A percentile compares a stretch with the other conserved stretches of the same genome.
Evolutionary conservation across 495 filamentous ascomycete genomes (phyloP).

Genomic region (Neurospora sublineolata): DNA sequence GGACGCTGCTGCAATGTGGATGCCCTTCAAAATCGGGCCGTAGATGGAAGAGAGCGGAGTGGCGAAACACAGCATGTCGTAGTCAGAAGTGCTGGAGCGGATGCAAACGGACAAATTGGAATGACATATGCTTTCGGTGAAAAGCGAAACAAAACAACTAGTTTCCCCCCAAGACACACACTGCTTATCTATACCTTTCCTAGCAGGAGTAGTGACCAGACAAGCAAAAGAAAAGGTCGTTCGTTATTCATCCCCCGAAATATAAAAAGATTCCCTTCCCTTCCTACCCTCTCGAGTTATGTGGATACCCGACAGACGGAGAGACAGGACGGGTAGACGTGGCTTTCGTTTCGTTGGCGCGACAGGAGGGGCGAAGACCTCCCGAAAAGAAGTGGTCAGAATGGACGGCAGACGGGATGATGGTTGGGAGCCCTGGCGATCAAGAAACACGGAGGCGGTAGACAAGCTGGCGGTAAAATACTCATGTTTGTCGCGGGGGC

Average conservation of each 20-base stretch:
- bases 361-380: neutral
- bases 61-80: neutral
- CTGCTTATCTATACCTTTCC: conserved; percentile 23
- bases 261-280: conserved; percentile 7
- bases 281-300: neutral
- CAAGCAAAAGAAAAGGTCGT: conserved; percentile 12
- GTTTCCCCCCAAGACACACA: conserved; percentile 3
- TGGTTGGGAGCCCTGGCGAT: conserved; percentile 10
- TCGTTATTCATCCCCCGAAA: conserved; percentile 23
- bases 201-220: conserved; percentile 11
- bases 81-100: neutral
- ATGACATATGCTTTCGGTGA: neutral
- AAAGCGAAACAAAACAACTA: conserved; percentile 12
- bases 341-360: neutral
- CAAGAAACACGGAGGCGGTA: conserved; percentile 15
- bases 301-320: neutral
- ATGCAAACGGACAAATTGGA: neutral
- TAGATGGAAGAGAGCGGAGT: neutral
- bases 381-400: conserved; percentile 11
- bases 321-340: neutral
- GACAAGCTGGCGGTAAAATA: conserved; percentile 8
- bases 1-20: neutral
- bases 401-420: conserved; percentile 7
- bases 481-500: conserved; percentile 8
- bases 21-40: neutral